These are phyloP conservation scores for Calonectria pauciramosa DNA, from an alignment of 2,329 filamentous ascomycete genomes.

Conservation along the genomic window DNA sequence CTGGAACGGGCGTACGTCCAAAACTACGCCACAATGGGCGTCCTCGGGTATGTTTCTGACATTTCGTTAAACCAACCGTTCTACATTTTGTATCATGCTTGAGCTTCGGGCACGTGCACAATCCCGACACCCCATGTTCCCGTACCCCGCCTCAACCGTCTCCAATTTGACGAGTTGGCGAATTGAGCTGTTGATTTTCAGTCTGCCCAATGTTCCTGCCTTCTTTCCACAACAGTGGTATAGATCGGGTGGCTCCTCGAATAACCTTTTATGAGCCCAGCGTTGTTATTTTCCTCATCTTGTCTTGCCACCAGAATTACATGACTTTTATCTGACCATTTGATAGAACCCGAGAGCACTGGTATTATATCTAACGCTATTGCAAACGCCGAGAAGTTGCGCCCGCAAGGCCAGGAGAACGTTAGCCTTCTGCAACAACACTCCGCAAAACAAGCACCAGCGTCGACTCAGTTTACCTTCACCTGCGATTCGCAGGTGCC, in stretches of 20 bases:
- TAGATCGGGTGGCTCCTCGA: neutral
- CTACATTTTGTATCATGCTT: neutral
- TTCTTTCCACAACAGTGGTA: neutral
- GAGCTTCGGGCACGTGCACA: neutral
- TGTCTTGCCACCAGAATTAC: neutral
- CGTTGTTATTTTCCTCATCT: neutral
- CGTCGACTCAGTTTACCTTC: constrained; percentile 94
- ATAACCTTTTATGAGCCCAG: neutral
- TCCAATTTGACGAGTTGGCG: neutral
- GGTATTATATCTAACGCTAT: constrained; percentile 95
- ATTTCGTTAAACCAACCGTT: neutral
- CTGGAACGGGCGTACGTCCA: constrained; percentile 65
- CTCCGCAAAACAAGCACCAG: constrained; percentile 71
- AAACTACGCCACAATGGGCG: constrained; percentile 60
- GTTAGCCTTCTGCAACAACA: constrained; percentile 83
- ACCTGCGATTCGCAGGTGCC: constrained; percentile 93
- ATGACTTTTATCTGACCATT: constrained; percentile 28
- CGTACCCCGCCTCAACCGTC: neutral
- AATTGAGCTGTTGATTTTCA: neutral
- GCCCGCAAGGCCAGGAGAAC: constrained; percentile 80
- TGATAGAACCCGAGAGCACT: constrained; percentile 60
- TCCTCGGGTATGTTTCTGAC: constrained; percentile 40
- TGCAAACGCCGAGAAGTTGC: constrained; percentile 83
- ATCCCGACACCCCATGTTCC: neutral
- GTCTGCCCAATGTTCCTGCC: neutral